Percentiles rank a stretch among this genome's conserved stretches.
These are phyloP conservation scores for Colletotrichum godetiae DNA, from an alignment of 2,329 filamentous ascomycete species.

Conservation along the genomic window DNA sequence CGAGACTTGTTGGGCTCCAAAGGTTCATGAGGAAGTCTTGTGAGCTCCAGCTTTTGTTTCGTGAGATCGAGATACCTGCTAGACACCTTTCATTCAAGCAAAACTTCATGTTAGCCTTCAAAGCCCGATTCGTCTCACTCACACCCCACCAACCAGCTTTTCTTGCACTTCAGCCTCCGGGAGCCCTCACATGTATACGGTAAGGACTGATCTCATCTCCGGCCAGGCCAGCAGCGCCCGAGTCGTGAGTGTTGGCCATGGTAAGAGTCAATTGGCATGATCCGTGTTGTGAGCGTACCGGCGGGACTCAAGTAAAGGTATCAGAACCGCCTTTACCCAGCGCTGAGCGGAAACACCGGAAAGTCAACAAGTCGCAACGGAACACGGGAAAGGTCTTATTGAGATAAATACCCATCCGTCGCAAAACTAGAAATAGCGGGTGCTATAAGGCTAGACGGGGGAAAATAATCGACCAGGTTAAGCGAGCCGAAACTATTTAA, in stretches of 20 bases:
- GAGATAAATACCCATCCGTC: not conserved
- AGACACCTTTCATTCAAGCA: slow-evolving; percentile 63
- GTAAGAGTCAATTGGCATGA: not conserved
- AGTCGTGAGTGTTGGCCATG: slow-evolving; percentile 18
- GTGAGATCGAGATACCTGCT: slow-evolving; percentile 76
- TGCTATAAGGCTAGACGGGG: not conserved
- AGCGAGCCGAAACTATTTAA: slow-evolving; percentile 8
- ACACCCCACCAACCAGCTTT: not conserved
- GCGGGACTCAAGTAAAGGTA: not conserved
- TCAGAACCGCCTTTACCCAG: not conserved
- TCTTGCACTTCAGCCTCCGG: not conserved
- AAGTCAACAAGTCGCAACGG: not conserved
- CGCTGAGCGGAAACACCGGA: not conserved
- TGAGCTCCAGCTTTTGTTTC: slow-evolving; percentile 74
- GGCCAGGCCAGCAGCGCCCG: slow-evolving; percentile 26
- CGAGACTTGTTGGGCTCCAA: slow-evolving; percentile 55
- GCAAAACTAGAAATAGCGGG: not conserved
- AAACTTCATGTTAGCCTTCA: slow-evolving; percentile 41
- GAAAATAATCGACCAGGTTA: not conserved
- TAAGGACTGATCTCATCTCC: slow-evolving; percentile 64
- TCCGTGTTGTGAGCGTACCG: not conserved
- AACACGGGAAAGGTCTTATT: not conserved
- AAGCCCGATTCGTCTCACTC: not conserved
- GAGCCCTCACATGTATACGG: slow-evolving; percentile 64
- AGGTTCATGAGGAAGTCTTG: slow-evolving; percentile 71